phyloP scores from a whole-genome alignment of 2,329 filamentous ascomycete genomes.

The Diaporthe ampelina region DNA sequence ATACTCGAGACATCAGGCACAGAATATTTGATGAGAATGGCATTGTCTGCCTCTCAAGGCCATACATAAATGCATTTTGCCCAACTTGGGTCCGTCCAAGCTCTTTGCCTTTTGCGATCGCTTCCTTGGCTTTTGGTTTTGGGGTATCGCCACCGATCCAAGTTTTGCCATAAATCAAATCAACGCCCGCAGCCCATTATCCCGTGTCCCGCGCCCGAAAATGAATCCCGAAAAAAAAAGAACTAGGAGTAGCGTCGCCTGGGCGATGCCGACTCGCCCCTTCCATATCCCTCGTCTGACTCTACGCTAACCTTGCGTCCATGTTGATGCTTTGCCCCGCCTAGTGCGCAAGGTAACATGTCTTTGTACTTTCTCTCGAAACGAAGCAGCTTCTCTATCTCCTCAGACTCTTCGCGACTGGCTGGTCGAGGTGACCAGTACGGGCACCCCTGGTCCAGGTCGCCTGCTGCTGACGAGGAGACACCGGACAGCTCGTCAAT shows the following conservation, averaged over 20 bases:
- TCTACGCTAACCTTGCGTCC: slow-evolving; percentile 15
- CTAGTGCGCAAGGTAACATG: slow-evolving; percentile 7
- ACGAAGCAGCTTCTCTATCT: slow-evolving; percentile 7
- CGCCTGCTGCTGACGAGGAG: neutral
- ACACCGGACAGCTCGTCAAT: slow-evolving; percentile 20
- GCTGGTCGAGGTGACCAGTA: slow-evolving; percentile 19
- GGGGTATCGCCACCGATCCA: neutral
- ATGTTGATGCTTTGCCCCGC: slow-evolving; percentile 7
- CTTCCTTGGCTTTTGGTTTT: neutral
- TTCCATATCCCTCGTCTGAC: slow-evolving; percentile 18
- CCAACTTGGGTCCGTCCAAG: no score
- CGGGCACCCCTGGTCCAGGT: slow-evolving; percentile 6
- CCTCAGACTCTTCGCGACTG: slow-evolving; percentile 19
- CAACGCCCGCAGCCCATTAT: neutral
- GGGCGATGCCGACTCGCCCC: slow-evolving; percentile 15
- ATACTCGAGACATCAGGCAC: no score
- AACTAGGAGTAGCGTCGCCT: slow-evolving; percentile 14
- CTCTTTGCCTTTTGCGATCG: no score
- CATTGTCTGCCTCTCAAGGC: no score
- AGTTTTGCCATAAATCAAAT: neutral
- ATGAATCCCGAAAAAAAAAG: no score
- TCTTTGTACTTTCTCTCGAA: slow-evolving; percentile 24
- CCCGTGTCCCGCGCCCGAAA: neutral
- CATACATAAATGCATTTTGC: no score
- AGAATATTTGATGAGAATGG: no score